phyloP scores from a whole-genome alignment of 2,329 filamentous ascomycete species.

The Colletotrichum truncatum region DNA sequence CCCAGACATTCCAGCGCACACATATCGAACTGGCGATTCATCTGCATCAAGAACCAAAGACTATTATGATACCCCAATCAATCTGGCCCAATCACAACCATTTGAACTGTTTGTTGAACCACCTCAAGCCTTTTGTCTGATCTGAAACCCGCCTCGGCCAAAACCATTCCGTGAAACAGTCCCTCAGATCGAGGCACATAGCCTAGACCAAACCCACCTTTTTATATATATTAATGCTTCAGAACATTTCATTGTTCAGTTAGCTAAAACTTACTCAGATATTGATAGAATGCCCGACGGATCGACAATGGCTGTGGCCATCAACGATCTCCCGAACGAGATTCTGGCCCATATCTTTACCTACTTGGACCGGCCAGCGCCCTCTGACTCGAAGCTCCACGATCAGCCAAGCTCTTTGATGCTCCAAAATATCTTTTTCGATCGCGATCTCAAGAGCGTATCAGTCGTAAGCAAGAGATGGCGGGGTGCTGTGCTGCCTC shows the following conservation, averaged over 20 bases:
- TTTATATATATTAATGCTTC: too few relatives aligned
- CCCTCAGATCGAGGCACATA: neutral
- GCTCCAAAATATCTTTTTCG: constrained; percentile 46
- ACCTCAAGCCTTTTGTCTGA: neutral
- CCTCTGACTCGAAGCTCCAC: constrained; percentile 57
- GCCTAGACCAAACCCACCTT: neutral
- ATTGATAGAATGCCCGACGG: neutral
- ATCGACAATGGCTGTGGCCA: constrained; percentile 2
- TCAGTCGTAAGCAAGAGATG: constrained; percentile 64
- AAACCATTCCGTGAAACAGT: constrained; percentile 15
- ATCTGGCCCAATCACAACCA: too few relatives aligned
- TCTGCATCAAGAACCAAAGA: too few relatives aligned
- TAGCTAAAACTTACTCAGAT: neutral
- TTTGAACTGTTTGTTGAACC: neutral
- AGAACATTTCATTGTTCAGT: too few relatives aligned
- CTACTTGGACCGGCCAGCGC: constrained; percentile 59
- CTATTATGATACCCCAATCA: too few relatives aligned
- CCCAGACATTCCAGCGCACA: too few relatives aligned
- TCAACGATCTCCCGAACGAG: constrained; percentile 66
- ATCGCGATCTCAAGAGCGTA: constrained; percentile 61
- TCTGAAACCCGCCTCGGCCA: constrained; percentile 16
- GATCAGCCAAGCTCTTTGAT: constrained; percentile 55
- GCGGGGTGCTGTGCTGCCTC: constrained; percentile 58
- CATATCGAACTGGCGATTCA: too few relatives aligned
- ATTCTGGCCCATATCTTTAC: constrained; percentile 65